Conservation (phyloP, 257 asterid species). For the Solanum chiquidenum region DNA sequence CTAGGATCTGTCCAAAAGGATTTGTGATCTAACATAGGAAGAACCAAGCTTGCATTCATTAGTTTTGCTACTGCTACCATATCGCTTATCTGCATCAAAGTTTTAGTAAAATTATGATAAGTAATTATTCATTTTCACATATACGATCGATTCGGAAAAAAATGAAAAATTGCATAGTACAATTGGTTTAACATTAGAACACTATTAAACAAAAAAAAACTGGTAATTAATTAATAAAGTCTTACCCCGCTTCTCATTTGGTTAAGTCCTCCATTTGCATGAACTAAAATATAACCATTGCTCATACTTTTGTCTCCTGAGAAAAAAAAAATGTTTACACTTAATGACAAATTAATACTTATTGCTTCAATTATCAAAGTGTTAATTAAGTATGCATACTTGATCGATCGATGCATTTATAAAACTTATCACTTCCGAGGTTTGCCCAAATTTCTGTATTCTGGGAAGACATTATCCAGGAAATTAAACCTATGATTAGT, state of each 20-base stretch:
- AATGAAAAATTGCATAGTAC: too few relatives aligned
- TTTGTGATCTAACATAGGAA: slow-evolving; percentile 32
- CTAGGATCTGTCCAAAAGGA: slow-evolving; percentile 38
- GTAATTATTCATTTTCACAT: neutral
- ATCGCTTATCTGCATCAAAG: slow-evolving; percentile 23
- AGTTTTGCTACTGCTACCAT: slow-evolving; percentile 35
- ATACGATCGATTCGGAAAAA: neutral
- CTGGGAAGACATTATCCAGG: neutral
- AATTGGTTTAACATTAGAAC: neutral
- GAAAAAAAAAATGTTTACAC: neutral
- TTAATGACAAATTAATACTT: neutral
- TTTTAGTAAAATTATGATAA: neutral
- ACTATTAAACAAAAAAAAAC: neutral
- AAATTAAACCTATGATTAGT: neutral
- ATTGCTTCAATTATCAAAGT: neutral
- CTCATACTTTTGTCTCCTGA: slow-evolving; percentile 8
- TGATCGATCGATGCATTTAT: slow-evolving; percentile 14
- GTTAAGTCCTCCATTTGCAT: slow-evolving; percentile 36
- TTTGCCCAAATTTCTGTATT: slow-evolving; percentile 20
- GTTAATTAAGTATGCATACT: neutral
- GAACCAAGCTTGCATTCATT: slow-evolving; percentile 26
- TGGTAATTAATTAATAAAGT: neutral
- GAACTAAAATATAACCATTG: slow-evolving; percentile 25
- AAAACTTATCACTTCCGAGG: slow-evolving; percentile 6
- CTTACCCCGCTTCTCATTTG: slow-evolving; percentile 39